Base-by-base conservation (phyloP, 345 rosid genomes). In the Hibiscus syriacus region DNA sequence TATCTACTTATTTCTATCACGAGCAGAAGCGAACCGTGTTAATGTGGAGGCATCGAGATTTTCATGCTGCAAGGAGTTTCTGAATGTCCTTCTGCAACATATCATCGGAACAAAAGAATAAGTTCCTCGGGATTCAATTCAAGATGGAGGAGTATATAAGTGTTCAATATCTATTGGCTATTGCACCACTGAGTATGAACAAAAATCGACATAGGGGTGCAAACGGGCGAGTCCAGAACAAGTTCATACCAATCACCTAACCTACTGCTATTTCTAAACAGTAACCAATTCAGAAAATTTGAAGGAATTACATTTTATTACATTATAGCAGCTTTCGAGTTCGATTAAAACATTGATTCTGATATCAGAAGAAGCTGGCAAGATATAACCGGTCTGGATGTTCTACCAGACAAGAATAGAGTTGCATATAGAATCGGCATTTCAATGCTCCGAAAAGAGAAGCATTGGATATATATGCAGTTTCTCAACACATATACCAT, bases 71-170 rank as follows among this genome's bases (percentile, higher is more conserved):
- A 5, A 86, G 74, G 26, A 88, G 86, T 83, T 81, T 84, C 79
- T 81, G 80, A 46, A 86, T 73, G 81, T 88, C 95, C 79, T 80
- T 86, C 95, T 88, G 89, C 68, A 20, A 20, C 55, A 79, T 39
- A 20, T 14, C 39, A 23, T 36, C 3, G 23, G 32, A 53, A 53
- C 22, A 58, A 52, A 32, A 2, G 5, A 29, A n/a, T 29, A 17
- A 66, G 17, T 48, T 26, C 2, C 23, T 45, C 17, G n/a, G n/a
- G 17, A 45, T 62, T 26, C 29, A 4, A 5, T 38, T 61, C 11
- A 2, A 64, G 16, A 45, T 7, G 19, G 3, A 34, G 19, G 45
- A 10, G 29, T 45, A 22, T n/a, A 0, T 22, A 38, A 25, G 25
- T 43, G 53, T 26, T 20, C 25, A 45, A 61, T 19, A 59, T 22